Conservation (phyloP, 2,329 filamentous ascomycete species). For the Trichoderma sp. region DNA sequence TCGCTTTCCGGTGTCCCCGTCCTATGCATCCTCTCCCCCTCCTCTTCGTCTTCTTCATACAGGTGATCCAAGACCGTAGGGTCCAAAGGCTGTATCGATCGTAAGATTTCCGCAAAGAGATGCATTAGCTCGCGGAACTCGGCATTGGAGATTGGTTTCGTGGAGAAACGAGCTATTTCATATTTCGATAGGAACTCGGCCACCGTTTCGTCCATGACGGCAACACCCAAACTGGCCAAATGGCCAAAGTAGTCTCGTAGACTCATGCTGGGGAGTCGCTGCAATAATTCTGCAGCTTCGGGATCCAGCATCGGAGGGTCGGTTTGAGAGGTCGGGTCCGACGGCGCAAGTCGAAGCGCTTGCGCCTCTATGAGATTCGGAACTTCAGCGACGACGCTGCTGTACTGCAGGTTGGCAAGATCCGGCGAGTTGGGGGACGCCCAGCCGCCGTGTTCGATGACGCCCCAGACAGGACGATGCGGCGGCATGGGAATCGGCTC, state of each 20-base stretch:
- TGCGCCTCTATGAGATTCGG: slow-evolving; percentile 90
- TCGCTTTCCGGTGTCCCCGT: slow-evolving; percentile 38
- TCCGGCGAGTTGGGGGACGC: slow-evolving; percentile 73
- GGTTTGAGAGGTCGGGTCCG: slow-evolving; percentile 41
- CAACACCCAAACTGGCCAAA: slow-evolving; percentile 64
- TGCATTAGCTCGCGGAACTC: slow-evolving; percentile 80
- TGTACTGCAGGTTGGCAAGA: slow-evolving; percentile 79
- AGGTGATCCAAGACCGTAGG: slow-evolving; percentile 46
- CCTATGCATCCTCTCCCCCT: background rate
- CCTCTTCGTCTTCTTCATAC: slow-evolving; percentile 26
- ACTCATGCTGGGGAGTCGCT: slow-evolving; percentile 67
- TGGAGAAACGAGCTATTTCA: slow-evolving; percentile 82
- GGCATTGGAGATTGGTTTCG: slow-evolving; percentile 61
- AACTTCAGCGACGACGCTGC: slow-evolving; percentile 76
- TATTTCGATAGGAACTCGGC: slow-evolving; percentile 71
- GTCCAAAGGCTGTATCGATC: slow-evolving; percentile 68
- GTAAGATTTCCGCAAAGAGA: slow-evolving; percentile 76
- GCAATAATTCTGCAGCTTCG: slow-evolving; percentile 68
- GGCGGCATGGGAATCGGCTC: slow-evolving; percentile 49
- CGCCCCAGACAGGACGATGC: slow-evolving; percentile 67
- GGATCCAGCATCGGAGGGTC: slow-evolving; percentile 56
- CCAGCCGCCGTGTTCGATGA: slow-evolving; percentile 87
- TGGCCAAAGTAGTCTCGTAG: slow-evolving; percentile 76
- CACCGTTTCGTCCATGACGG: slow-evolving; percentile 45
- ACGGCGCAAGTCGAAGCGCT: slow-evolving; percentile 79